A percentile compares a stretch with the other conserved stretches of the same genome.
Evolutionary conservation across 1,284 basidiomycete species (phyloP).

Genomic region (Waitea zeae): DNA sequence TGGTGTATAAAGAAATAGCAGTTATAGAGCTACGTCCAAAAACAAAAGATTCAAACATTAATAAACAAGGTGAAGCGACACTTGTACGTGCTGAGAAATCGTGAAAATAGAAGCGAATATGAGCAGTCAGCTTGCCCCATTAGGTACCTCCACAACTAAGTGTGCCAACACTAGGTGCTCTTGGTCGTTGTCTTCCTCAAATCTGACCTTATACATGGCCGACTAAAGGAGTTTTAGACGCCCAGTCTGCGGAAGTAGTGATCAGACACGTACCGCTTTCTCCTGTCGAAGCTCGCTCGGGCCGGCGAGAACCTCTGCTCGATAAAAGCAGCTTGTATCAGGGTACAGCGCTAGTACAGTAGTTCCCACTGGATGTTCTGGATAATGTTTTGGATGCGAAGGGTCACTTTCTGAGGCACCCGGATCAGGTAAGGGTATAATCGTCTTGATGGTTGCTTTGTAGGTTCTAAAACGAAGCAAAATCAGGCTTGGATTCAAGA

Average conservation of each 20-base stretch:
- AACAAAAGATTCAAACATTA: no score
- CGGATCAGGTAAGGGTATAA: conserved; percentile 65
- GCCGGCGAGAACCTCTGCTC: conserved; percentile 56
- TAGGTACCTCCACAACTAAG: conserved; percentile 63
- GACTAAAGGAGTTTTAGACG: conserved; percentile 18
- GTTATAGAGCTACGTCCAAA: no score
- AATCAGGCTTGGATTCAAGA: conserved; percentile 4
- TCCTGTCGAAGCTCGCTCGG: conserved; percentile 47
- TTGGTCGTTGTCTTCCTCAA: conserved; percentile 71
- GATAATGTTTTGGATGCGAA: conserved; percentile 49
- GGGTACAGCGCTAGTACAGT: conserved; percentile 71
- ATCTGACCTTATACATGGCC: conserved; percentile 55
- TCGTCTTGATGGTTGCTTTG: conserved; percentile 44
- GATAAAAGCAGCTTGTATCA: conserved; percentile 75
- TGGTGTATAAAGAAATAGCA: no score
- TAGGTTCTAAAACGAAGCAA: conserved; percentile 33
- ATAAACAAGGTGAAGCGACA: no score
- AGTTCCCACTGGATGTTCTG: conserved; percentile 49
- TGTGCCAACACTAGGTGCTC: conserved; percentile 54
- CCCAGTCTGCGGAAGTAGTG: conserved; percentile 3
- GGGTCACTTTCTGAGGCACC: conserved; percentile 34
- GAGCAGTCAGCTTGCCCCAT: no score
- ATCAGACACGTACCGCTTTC: conserved; percentile 29
- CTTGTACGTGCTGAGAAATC: no score
- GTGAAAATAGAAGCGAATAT: no score